Base-by-base conservation (phyloP, 345 rosid species). In the Sisymbrium irio region DNA sequence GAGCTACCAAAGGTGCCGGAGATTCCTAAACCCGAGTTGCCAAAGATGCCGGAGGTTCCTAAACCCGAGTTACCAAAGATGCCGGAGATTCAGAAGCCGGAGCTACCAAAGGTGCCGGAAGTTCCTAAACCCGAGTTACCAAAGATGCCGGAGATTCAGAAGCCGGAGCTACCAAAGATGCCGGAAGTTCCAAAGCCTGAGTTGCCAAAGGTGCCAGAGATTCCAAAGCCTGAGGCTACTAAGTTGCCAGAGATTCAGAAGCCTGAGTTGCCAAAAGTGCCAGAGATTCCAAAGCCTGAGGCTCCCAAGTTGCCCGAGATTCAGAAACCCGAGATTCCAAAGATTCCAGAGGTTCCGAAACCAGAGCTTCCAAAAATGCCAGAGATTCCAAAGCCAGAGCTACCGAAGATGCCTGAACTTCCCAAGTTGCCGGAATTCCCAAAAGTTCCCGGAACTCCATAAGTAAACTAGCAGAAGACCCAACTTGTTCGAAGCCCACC, bases 341-440 rank as follows among this genome's bases (percentile, higher is more conserved):
- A 54, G 35, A 4, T 72, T 18, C 76, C 69, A 4, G 69, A 72
- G 20, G 12, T 41, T 30, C 15, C 53, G 0, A 62, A 72, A 37
- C 69, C 61, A 4, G 76, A 77, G 28, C 7, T 57, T 0, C 80
- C 80, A 1, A 77, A 76, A 36, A 1, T 62, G 30, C 71, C 51
- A 1, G 79, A 76, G 33, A 4, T 70, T 17, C 33, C 60, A 0
- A 70, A 77, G 0, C 76, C 72, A 55, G 47, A 77, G 37, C 0
- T 47, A 0, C 74, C 83, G 0, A 70, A 64, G 32, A 0, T 44
- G 30, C 78, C 83, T 12, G 54, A 80, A 56, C n/a, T 67, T 27
- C 75, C 78, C 12, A 72, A 80, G 61, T 8, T 80, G 25, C 81
- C 79, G 2, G 77, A 69, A 51, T 41, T 72, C 12, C 78, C 83